Conservation (phyloP, 495 filamentous ascomycete species). For the Aspergillus conjunctus region DNA sequence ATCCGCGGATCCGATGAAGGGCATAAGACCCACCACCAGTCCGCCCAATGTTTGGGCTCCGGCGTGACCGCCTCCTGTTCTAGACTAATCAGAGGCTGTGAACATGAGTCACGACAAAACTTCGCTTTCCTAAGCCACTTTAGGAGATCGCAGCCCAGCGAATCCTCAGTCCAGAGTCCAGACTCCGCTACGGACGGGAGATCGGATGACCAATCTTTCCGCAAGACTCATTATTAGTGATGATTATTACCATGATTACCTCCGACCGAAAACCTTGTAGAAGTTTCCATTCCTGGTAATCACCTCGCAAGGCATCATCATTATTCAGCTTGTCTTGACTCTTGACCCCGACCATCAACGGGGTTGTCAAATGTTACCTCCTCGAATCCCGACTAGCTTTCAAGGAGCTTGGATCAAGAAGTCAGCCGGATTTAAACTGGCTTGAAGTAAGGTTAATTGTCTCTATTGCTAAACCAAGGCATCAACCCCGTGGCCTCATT, state of each 20-base stretch:
- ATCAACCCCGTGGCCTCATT: too few relatives aligned
- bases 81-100: constrained; percentile 7
- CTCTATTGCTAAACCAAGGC: too few relatives aligned
- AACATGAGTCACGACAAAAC: constrained; percentile 19
- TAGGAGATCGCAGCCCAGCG: constrained; percentile 12
- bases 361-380: not conserved
- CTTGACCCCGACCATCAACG: not conserved
- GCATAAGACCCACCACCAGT: constrained; percentile 11
- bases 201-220: constrained; percentile 28
- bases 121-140: constrained; percentile 9
- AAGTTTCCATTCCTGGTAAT: not conserved
- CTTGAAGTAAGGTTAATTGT: too few relatives aligned
- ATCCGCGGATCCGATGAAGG: constrained; percentile 22
- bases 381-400: not conserved
- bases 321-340: constrained; percentile 3
- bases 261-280: not conserved
- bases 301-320: constrained; percentile 7
- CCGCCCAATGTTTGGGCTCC: constrained; percentile 8
- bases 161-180: not conserved
- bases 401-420: not conserved
- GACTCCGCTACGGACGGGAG: not conserved
- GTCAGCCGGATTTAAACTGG: too few relatives aligned
- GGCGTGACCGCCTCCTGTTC: constrained; percentile 15
- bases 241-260: not conserved
- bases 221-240: constrained; percentile 11